Conservation (phyloP, 179 eudicot species). For the Silene vulgaris region DNA sequence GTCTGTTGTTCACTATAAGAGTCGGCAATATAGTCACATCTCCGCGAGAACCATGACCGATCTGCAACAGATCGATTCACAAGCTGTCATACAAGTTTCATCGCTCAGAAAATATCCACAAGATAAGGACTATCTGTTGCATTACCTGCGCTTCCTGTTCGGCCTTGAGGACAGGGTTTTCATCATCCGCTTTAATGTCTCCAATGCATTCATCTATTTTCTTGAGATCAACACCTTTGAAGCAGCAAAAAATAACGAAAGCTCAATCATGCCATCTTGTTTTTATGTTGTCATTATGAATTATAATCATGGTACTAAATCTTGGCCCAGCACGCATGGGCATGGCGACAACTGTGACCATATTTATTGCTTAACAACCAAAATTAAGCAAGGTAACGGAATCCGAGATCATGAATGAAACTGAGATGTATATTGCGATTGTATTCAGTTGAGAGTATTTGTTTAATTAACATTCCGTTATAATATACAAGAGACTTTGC, state of each 20-base stretch:
- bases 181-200: conserved; percentile 52
- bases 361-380: no score
- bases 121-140: not conserved
- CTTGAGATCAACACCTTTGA: conserved; percentile 52
- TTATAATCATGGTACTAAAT: no score
- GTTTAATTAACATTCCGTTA: no score
- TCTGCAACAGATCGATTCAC: conserved; percentile 30
- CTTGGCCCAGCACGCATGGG: no score
- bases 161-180: conserved; percentile 57
- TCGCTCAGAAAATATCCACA: not conserved
- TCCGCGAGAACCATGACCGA: conserved; percentile 80
- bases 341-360: no score
- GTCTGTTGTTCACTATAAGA: conserved; percentile 76
- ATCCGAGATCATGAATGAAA: no score
- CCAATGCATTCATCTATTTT: conserved; percentile 60
- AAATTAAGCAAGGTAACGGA: no score
- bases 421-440: no score
- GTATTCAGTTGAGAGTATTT: no score
- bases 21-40: conserved; percentile 97
- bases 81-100: not conserved
- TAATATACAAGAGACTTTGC: no score
- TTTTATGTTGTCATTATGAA: no score
- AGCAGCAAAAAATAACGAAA: conserved; percentile 3
- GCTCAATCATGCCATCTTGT: not conserved
- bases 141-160: conserved; percentile 72